phyloP scores from a whole-genome alignment of 2,329 filamentous ascomycete genomes.

The Dactylella cylindrospora region DNA sequence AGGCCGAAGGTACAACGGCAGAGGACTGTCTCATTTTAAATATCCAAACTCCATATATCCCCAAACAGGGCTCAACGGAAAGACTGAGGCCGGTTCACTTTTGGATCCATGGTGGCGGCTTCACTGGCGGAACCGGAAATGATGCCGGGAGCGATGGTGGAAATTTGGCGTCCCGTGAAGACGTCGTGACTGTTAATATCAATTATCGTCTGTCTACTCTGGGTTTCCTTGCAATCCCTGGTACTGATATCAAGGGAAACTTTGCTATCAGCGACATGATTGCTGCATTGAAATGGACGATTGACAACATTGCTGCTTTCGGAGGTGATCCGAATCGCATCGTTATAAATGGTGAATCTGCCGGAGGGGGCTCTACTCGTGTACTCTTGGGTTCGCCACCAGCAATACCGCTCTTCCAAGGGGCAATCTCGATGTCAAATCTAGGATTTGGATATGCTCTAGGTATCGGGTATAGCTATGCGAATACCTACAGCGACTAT shows the following conservation, averaged over 20 bases:
- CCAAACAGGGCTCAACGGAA: slow-evolving; percentile 49
- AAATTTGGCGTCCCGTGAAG: slow-evolving; percentile 61
- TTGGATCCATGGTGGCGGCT: slow-evolving; percentile 62
- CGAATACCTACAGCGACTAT: slow-evolving; percentile 62
- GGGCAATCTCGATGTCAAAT: slow-evolving; percentile 58
- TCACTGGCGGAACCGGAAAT: slow-evolving; percentile 57
- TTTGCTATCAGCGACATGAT: slow-evolving; percentile 47
- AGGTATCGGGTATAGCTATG: slow-evolving; percentile 61
- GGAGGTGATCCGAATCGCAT: slow-evolving; percentile 47
- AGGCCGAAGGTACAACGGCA: slow-evolving; percentile 48
- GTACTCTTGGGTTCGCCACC: slow-evolving; percentile 59
- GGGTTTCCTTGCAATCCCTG: slow-evolving; percentile 62
- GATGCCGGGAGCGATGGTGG: slow-evolving; percentile 57
- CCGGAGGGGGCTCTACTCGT: slow-evolving; percentile 58
- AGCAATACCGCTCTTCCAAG: slow-evolving; percentile 56
- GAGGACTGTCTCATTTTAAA: slow-evolving; percentile 59
- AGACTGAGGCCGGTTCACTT: slow-evolving; percentile 56
- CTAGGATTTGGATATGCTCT: slow-evolving; percentile 61
- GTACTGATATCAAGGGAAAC: slow-evolving; percentile 59
- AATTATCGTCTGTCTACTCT: slow-evolving; percentile 64
- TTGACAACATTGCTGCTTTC: slow-evolving; percentile 46
- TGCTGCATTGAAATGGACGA: slow-evolving; percentile 47
- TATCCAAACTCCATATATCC: slow-evolving; percentile 56
- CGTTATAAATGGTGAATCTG: slow-evolving; percentile 48
- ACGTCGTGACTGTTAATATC: slow-evolving; percentile 62